Percentiles rank a stretch among this genome's conserved stretches.
phyloP scores from a whole-genome alignment of 768 basidiomycete species.

The Podaxis rugospora region DNA sequence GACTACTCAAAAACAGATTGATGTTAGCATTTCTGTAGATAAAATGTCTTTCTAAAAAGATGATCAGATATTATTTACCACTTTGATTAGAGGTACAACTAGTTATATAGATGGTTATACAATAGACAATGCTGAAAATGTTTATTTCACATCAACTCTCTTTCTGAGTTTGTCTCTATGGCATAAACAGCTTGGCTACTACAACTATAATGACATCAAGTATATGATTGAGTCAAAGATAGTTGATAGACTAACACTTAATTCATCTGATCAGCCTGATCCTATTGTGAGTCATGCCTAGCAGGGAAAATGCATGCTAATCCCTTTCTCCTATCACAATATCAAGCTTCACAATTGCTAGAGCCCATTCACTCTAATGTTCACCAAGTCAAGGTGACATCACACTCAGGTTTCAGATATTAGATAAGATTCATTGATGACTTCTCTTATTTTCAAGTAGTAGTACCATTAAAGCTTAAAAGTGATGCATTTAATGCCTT shows the following conservation, averaged over 20 bases:
- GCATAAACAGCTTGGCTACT: not conserved
- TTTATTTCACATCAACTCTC: not conserved
- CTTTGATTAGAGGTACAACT: too few species aligned
- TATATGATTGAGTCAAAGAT: too few species aligned
- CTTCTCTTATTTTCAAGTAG: slow-evolving; percentile 15
- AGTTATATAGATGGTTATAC: not conserved
- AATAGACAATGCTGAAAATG: not conserved
- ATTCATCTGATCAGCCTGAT: slow-evolving; percentile 9
- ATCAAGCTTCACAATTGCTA: not conserved
- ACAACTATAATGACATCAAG: too few species aligned
- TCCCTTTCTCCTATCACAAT: slow-evolving; percentile 11
- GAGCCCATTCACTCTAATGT: too few species aligned
- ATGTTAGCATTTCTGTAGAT: too few species aligned
- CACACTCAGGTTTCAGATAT: slow-evolving; percentile 22
- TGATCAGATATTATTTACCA: too few species aligned
- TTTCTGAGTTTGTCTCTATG: not conserved
- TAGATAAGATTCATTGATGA: slow-evolving; percentile 28
- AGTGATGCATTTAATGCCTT: slow-evolving; percentile 23
- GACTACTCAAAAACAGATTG: too few species aligned
- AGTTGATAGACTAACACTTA: not conserved
- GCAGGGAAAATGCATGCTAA: slow-evolving; percentile 16
- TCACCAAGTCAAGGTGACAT: too few species aligned
- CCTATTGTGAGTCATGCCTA: slow-evolving; percentile 19
- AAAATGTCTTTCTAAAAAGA: too few species aligned
- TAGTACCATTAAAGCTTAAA: slow-evolving; percentile 20